phyloP scores from a whole-genome alignment of 495 filamentous ascomycete genomes.

The Annulohypoxylon moriforme region DNA sequence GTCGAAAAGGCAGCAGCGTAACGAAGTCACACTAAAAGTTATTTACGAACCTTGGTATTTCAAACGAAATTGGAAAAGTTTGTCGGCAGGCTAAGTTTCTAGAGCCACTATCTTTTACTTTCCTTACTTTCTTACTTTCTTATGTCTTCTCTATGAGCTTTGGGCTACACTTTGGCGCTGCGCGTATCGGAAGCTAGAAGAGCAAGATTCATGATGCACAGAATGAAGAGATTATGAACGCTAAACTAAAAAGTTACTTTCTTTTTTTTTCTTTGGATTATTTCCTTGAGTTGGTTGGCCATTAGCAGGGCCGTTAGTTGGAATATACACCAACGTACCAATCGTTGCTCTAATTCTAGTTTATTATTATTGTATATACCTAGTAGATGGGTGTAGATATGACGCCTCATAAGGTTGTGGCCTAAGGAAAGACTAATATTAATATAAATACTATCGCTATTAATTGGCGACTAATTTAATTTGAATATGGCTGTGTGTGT shows the following conservation, averaged over 20 bases:
- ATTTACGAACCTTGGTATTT: background rate
- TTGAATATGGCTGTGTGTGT: background rate
- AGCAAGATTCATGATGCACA: background rate
- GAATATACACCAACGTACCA: background rate
- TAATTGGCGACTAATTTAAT: background rate
- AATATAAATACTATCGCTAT: conserved; percentile 2
- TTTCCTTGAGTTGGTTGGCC: background rate
- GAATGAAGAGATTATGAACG: background rate
- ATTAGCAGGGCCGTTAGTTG: background rate
- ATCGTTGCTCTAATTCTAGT: conserved; percentile 4
- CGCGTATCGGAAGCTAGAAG: background rate
- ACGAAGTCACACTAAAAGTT: background rate
- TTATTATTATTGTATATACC: background rate
- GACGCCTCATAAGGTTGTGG: background rate
- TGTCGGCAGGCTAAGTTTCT: background rate
- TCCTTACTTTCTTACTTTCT: background rate
- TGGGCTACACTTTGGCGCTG: background rate
- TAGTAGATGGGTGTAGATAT: background rate
- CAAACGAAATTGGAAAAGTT: background rate
- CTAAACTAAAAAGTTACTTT: background rate
- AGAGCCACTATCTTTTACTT: background rate
- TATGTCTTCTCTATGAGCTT: background rate
- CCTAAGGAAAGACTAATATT: background rate
- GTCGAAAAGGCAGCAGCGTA: background rate
- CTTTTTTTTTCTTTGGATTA: background rate